A percentile compares a stretch with the other conserved stretches of the same genome.
phyloP scores from a whole-genome alignment of 2,329 filamentous ascomycete species.

The Aspergillus unguis region DNA sequence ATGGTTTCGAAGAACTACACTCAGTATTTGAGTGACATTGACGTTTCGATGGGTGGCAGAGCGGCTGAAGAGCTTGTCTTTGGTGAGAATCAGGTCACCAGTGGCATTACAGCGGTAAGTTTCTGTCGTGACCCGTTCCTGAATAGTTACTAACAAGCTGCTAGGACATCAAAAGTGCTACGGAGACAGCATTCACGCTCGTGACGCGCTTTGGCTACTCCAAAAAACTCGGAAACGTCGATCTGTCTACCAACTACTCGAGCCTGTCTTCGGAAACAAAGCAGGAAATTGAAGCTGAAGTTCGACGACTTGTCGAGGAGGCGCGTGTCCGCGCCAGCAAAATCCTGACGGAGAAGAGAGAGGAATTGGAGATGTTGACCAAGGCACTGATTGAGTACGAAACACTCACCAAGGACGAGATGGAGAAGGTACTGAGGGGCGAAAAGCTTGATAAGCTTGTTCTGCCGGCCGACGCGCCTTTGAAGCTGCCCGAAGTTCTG shows the following conservation, averaged over 20 bases:
- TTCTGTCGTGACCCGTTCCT: background rate
- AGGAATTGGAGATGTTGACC: slow-evolving; percentile 82
- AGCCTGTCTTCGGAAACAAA: slow-evolving; percentile 82
- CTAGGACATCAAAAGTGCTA: slow-evolving; percentile 80
- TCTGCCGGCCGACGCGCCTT: slow-evolving; percentile 51
- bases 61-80: slow-evolving; percentile 88
- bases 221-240: slow-evolving; percentile 79
- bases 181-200: slow-evolving; percentile 78
- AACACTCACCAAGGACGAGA: slow-evolving; percentile 83
- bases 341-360: slow-evolving; percentile 70
- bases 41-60: slow-evolving; percentile 79
- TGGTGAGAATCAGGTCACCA: slow-evolving; percentile 85
- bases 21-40: slow-evolving; percentile 77
- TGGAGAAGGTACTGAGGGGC: slow-evolving; percentile 82
- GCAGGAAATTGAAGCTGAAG: slow-evolving; percentile 80
- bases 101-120: slow-evolving; percentile 74
- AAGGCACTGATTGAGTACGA: slow-evolving; percentile 92
- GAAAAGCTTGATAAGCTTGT: slow-evolving; percentile 72
- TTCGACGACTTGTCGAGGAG: slow-evolving; percentile 78
- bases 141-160: slow-evolving; percentile 16
- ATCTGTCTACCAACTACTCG: slow-evolving; percentile 77
- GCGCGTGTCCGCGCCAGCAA: slow-evolving; percentile 69
- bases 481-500: slow-evolving; percentile 63
- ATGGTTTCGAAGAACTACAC: slow-evolving; percentile 84
- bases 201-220: slow-evolving; percentile 91